A percentile compares a stretch with the other conserved stretches of the same genome.
Conservation (phyloP, 2,329 filamentous ascomycete species). For the Claviceps quebecensis region DNA sequence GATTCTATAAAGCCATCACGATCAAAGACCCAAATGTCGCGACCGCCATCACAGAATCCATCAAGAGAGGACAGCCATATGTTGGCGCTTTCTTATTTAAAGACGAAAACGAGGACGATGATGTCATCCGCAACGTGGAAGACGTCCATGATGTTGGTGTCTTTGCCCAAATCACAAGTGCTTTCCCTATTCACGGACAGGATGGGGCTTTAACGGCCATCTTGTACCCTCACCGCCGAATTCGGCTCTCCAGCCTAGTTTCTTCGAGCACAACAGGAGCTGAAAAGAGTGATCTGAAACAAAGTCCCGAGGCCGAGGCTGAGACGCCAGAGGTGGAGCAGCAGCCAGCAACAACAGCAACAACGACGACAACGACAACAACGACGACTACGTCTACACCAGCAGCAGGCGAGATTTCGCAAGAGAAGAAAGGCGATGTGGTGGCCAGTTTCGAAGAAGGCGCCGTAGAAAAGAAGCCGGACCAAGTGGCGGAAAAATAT, state of each 20-base stretch:
- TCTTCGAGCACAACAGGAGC: conserved; percentile 45
- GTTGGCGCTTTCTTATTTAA: conserved; percentile 96
- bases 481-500: conserved; percentile 42
- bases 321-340: conserved; percentile 46
- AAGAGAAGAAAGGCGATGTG: conserved; percentile 77
- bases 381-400: conserved; percentile 6
- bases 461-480: conserved; percentile 45
- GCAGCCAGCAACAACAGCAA: conserved; percentile 24
- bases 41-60: conserved; percentile 85
- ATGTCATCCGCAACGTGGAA: conserved; percentile 77
- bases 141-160: conserved; percentile 95
- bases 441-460: conserved; percentile 94
- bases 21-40: conserved; percentile 88
- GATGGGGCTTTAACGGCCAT: conserved; percentile 80
- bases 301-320: conserved; percentile 30
- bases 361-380: neutral
- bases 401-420: conserved; percentile 34
- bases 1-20: conserved; percentile 97
- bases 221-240: conserved; percentile 87
- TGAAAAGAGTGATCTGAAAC: conserved; percentile 37
- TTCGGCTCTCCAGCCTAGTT: conserved; percentile 74
- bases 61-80: conserved; percentile 93
- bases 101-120: conserved; percentile 85
- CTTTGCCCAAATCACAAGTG: conserved; percentile 94
- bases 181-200: conserved; percentile 80